Evolutionary conservation across 2,329 filamentous ascomycete genomes (phyloP).

Genomic region (Xylariaceae sp.): DNA sequence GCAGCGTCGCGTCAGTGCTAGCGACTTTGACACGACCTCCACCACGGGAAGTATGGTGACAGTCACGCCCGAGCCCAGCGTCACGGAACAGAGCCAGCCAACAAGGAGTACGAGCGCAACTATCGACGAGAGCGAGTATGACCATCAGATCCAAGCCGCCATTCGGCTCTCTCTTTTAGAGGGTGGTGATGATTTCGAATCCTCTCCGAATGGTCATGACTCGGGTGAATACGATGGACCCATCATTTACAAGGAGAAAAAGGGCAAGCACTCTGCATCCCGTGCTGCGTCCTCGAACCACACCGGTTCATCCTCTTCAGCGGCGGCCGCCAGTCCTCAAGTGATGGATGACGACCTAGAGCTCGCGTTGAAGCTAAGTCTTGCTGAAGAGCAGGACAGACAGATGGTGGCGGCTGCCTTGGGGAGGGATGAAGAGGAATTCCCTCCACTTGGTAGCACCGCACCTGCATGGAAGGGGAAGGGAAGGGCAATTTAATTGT

Average conservation of each 20-base stretch:
- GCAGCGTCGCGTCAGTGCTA: slow-evolving; percentile 48
- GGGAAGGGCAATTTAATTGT: slow-evolving; percentile 15
- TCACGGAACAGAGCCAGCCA: slow-evolving; percentile 38
- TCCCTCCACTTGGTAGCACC: slow-evolving; percentile 26
- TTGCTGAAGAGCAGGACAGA: slow-evolving; percentile 48
- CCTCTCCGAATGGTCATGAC: slow-evolving; percentile 42
- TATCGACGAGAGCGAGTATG: slow-evolving; percentile 46
- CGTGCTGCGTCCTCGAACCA: slow-evolving; percentile 36
- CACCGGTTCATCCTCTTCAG: slow-evolving; percentile 21
- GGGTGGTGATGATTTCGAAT: slow-evolving; percentile 43
- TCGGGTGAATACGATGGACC: slow-evolving; percentile 48
- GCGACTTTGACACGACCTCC: slow-evolving; percentile 39
- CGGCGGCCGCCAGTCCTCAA: slow-evolving; percentile 19
- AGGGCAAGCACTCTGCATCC: slow-evolving; percentile 35
- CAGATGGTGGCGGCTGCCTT: slow-evolving; percentile 19
- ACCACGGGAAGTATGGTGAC: slow-evolving; percentile 40
- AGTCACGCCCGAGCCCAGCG: slow-evolving; percentile 51
- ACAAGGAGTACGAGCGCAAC: slow-evolving; percentile 25
- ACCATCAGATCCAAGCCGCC: slow-evolving; percentile 57
- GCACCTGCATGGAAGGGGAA: slow-evolving; percentile 24
- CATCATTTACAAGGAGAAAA: slow-evolving; percentile 45
- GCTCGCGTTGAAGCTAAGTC: slow-evolving; percentile 54
- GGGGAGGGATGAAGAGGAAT: slow-evolving; percentile 25
- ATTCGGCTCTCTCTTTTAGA: slow-evolving; percentile 58
- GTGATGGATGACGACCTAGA: slow-evolving; percentile 53